Percentiles rank a stretch among this genome's conserved stretches.
phyloP scores from a whole-genome alignment of 2,329 filamentous ascomycete genomes.

The Annulohypoxylon truncatum region DNA sequence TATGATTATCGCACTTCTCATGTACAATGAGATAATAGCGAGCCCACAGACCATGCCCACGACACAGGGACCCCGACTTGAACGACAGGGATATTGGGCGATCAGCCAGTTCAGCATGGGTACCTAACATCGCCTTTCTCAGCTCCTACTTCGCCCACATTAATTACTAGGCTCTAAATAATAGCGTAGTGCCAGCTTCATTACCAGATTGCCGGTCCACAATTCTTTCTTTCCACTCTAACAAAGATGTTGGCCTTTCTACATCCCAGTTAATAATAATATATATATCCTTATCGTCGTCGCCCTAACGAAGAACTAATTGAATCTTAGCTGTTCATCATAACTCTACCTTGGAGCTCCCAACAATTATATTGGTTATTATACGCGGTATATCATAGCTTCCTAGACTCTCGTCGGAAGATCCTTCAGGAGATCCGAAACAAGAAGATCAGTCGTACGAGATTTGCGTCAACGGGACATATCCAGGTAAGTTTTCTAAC shows the following conservation, averaged over 20 bases:
- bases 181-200: not conserved
- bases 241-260: too few species aligned
- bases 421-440: not conserved
- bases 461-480: not conserved
- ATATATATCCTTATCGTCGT: too few species aligned
- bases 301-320: not conserved
- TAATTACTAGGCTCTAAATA: not conserved
- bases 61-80: not conserved
- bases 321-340: not conserved
- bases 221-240: not conserved
- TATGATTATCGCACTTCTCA: not conserved
- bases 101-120: not conserved
- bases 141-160: not conserved
- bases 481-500: not conserved
- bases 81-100: slow-evolving; percentile 1
- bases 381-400: not conserved
- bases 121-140: not conserved
- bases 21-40: not conserved
- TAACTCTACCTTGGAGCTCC: not conserved
- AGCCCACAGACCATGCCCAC: not conserved
- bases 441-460: not conserved
- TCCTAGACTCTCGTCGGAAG: not conserved
- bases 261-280: not conserved
- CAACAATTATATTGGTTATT: not conserved
- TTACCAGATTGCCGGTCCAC: not conserved